phyloP scores from a whole-genome alignment of 2,329 filamentous ascomycete species.

The Colletotrichum liaoningense region DNA sequence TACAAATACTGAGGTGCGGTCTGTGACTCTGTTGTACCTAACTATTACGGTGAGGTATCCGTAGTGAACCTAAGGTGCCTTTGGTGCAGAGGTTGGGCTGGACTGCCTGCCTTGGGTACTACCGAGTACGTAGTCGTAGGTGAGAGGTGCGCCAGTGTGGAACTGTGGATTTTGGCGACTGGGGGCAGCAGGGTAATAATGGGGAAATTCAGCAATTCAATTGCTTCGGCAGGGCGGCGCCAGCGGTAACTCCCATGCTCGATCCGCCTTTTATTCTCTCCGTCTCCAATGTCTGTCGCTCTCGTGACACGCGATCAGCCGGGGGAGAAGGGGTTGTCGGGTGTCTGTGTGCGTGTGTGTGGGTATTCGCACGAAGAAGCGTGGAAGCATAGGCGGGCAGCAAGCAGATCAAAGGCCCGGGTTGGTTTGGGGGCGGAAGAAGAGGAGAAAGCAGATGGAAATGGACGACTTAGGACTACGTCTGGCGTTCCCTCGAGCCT shows the following conservation, averaged over 20 bases:
- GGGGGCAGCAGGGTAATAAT: background rate
- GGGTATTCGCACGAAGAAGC: background rate
- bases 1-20: background rate
- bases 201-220: background rate
- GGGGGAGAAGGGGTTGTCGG: background rate
- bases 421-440: background rate
- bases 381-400: background rate
- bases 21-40: too few species aligned
- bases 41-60: background rate
- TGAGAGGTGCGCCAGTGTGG: background rate
- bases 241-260: slow-evolving; percentile 3
- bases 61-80: background rate
- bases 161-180: slow-evolving; percentile 1
- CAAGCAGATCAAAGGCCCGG: slow-evolving; percentile 19
- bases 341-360: background rate
- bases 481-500: background rate
- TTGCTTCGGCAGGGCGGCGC: background rate
- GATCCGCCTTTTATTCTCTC: slow-evolving; percentile 3
- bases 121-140: too few species aligned
- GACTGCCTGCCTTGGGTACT: slow-evolving; percentile 2
- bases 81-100: slow-evolving; percentile 20
- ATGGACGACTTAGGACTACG: background rate
- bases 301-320: slow-evolving; percentile 32
- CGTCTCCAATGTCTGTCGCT: slow-evolving; percentile 7
- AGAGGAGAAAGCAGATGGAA: background rate